Conservation (phyloP, 768 basidiomycete species). For the Mycena capillaripes region DNA sequence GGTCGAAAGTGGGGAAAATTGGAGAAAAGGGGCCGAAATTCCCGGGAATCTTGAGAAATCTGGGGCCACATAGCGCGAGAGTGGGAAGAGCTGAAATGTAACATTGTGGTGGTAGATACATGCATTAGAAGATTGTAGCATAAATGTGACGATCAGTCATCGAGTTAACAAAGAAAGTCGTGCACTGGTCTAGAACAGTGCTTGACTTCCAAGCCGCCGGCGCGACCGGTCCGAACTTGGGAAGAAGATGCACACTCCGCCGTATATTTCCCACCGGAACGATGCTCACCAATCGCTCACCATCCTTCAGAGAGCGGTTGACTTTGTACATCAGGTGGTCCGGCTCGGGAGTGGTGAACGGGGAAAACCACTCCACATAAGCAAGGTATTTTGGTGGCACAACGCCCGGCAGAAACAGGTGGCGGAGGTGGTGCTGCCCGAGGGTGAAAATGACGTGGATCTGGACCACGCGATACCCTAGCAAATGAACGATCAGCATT, state of each 20-base stretch:
- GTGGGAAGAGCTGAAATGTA: not conserved
- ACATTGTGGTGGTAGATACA: not conserved
- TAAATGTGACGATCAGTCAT: not conserved
- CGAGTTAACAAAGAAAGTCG: not conserved
- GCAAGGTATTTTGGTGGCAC: not conserved
- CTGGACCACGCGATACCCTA: not conserved
- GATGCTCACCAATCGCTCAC: not conserved
- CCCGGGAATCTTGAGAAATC: not conserved
- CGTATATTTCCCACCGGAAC: not conserved
- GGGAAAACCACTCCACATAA: not conserved
- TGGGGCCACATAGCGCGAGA: not conserved
- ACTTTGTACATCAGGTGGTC: not conserved
- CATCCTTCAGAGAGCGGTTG: not conserved
- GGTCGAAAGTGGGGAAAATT: not conserved
- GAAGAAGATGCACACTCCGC: not conserved
- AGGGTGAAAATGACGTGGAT: not conserved
- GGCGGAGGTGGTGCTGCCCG: not conserved
- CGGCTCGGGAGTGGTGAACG: too few species aligned
- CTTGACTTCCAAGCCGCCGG: not conserved
- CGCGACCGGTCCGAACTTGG: not conserved
- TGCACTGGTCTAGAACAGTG: not conserved
- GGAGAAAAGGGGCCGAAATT: not conserved
- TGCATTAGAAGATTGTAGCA: not conserved
- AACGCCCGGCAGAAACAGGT: not conserved
- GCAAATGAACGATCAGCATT: not conserved